Percentiles rank a stretch among this genome's conserved stretches.
These are phyloP conservation scores for Chlorella variabilis DNA, from an alignment of 163 green algal genomes.

Conservation along the genomic window DNA sequence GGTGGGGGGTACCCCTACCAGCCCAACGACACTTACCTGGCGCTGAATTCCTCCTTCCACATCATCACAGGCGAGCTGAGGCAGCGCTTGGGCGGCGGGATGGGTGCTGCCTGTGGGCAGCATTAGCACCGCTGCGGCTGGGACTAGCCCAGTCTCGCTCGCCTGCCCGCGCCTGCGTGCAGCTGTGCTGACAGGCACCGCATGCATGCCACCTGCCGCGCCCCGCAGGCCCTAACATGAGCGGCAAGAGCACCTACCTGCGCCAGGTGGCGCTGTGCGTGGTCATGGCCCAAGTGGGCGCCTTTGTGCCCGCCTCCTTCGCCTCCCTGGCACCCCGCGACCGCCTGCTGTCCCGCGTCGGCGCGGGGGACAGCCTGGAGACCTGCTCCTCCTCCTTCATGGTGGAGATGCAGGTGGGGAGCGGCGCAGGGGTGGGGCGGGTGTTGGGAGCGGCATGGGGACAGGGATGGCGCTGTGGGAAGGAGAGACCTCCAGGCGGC, in stretches of 20 bases:
- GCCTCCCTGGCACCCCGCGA: slow-evolving; percentile 71
- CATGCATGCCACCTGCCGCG: no score
- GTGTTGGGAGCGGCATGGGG: not conserved
- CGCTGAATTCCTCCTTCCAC: slow-evolving; percentile 61
- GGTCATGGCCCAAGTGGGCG: slow-evolving; percentile 87
- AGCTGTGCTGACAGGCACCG: no score
- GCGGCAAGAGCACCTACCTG: slow-evolving; percentile 83
- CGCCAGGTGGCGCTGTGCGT: slow-evolving; percentile 87
- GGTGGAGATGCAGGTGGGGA: slow-evolving; percentile 66
- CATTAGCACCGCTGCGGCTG: no score
- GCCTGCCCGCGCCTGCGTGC: no score
- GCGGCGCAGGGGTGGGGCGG: not conserved
- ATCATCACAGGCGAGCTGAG: slow-evolving; percentile 66
- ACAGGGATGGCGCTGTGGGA: not conserved
- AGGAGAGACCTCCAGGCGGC: no score
- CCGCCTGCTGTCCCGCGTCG: slow-evolving; percentile 82
- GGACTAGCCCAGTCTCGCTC: no score
- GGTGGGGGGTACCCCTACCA: slow-evolving; percentile 17
- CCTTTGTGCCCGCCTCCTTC: slow-evolving; percentile 84
- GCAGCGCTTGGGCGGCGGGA: not conserved
- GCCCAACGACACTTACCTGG: slow-evolving; percentile 75
- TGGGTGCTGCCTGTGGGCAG: not conserved
- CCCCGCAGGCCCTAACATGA: slow-evolving; percentile 82
- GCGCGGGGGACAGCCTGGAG: slow-evolving; percentile 84
- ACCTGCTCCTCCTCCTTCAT: slow-evolving; percentile 88